These are phyloP conservation scores for Arthrobotrys sphaeroides DNA, from an alignment of 2,329 filamentous ascomycete species.

Conservation along the genomic window DNA sequence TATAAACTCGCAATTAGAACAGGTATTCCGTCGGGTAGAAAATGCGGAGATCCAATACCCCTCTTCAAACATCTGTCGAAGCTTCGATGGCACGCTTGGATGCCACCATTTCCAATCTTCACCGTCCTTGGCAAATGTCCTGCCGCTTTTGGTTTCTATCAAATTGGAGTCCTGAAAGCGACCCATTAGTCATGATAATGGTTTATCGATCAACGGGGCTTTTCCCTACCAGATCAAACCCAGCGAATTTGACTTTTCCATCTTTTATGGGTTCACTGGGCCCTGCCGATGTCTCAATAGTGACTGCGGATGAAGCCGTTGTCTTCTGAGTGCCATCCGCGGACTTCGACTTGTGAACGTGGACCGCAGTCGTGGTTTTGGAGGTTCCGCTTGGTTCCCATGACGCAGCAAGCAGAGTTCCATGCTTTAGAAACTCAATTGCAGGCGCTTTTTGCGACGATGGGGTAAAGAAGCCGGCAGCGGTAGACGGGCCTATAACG, in stretches of 20 bases:
- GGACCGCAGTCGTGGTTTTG: background rate
- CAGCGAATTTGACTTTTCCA: conserved; percentile 69
- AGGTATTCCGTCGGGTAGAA: background rate
- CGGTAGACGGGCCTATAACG: background rate
- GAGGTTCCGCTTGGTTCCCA: conserved; percentile 25
- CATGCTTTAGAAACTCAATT: conserved; percentile 25
- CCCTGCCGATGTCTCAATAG: background rate
- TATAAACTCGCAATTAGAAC: conserved; percentile 59
- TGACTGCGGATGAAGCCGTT: background rate
- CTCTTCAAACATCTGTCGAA: conserved; percentile 75
- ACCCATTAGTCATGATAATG: conserved; percentile 46
- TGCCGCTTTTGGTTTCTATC: conserved; percentile 81
- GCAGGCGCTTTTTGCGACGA: conserved; percentile 33
- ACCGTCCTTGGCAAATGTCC: conserved; percentile 75
- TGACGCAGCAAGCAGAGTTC: conserved; percentile 17
- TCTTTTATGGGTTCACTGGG: conserved; percentile 60
- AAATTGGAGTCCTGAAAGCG: conserved; percentile 80
- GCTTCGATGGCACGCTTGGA: conserved; percentile 70
- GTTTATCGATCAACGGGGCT: background rate
- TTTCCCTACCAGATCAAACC: conserved; percentile 72
- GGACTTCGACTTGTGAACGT: background rate
- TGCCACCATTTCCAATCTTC: conserved; percentile 97
- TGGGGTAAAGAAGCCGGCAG: conserved; percentile 41
- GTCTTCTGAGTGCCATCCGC: background rate
- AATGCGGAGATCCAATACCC: conserved; percentile 65